Evolutionary conservation across 1,139 yeast genomes (phyloP).

Genomic region (Pichia sp.): DNA sequence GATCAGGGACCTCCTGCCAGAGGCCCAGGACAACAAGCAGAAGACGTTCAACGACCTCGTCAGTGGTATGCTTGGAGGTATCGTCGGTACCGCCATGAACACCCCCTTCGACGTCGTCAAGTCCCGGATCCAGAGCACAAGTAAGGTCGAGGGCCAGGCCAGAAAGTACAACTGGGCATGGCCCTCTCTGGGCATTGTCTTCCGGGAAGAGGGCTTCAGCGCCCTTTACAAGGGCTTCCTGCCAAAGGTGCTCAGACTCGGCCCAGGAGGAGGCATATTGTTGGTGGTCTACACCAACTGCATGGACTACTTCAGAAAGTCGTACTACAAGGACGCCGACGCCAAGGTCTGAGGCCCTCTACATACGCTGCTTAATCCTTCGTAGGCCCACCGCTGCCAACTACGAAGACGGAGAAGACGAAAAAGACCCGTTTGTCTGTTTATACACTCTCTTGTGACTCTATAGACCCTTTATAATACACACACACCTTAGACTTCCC

Average conservation of each 20-base stretch:
- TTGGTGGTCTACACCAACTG: conserved; percentile 91
- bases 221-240: conserved; percentile 93
- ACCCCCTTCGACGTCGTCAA: conserved; percentile 98
- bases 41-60: conserved; percentile 82
- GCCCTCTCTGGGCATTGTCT: conserved; percentile 73
- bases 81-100: conserved; percentile 86
- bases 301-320: conserved; percentile 85
- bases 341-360: neutral
- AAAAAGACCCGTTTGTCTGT: too few species aligned
- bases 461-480: neutral
- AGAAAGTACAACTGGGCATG: conserved; percentile 89
- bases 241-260: conserved; percentile 95
- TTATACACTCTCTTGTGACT: neutral
- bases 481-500: neutral
- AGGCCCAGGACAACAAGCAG: conserved; percentile 62
- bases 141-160: conserved; percentile 54
- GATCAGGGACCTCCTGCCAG: conserved; percentile 73
- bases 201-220: conserved; percentile 82
- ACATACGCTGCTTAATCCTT: neutral
- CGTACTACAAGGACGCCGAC: conserved; percentile 40
- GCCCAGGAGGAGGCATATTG: conserved; percentile 98
- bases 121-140: conserved; percentile 91
- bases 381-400: too few species aligned
- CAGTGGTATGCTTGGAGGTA: conserved; percentile 95
- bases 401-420: too few species aligned